phyloP scores from a whole-genome alignment of 768 basidiomycete genomes.

The Trametes elegans region DNA sequence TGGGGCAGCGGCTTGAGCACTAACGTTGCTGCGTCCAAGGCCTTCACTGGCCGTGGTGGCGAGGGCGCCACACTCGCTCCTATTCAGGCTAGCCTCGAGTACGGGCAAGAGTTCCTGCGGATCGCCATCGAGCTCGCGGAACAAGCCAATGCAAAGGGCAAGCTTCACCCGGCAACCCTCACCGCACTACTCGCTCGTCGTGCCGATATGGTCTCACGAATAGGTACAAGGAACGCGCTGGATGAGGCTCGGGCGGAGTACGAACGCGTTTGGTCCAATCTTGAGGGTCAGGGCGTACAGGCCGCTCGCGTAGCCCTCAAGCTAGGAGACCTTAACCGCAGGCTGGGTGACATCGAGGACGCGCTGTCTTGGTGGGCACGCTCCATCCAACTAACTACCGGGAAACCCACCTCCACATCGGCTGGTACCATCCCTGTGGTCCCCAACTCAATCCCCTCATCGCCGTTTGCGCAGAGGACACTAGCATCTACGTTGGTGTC shows the following conservation, averaged over 20 bases:
- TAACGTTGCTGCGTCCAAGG: conserved; percentile 38
- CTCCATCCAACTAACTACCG: conserved; percentile 47
- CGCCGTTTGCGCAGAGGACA: conserved; percentile 63
- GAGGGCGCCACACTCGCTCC: conserved; percentile 38
- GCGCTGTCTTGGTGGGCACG: conserved; percentile 70
- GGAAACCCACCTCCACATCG: conserved; percentile 24
- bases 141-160: conserved; percentile 35
- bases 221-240: conserved; percentile 50
- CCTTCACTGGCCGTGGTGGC: conserved; percentile 33
- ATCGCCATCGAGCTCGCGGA: conserved; percentile 48
- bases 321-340: conserved; percentile 62
- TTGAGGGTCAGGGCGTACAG: conserved; percentile 38
- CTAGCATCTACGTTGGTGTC: conserved; percentile 62
- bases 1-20: conserved; percentile 53
- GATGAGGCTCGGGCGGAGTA: conserved; percentile 56
- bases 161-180: conserved; percentile 49
- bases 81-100: conserved; percentile 54
- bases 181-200: conserved; percentile 54
- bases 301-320: conserved; percentile 60
- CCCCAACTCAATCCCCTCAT: conserved; percentile 44
- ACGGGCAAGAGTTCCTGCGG: conserved; percentile 52
- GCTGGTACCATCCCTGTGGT: conserved; percentile 25
- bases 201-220: conserved; percentile 56
- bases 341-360: conserved; percentile 49
- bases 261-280: conserved; percentile 53